A percentile compares a stretch with the other conserved stretches of the same genome.
These are phyloP conservation scores for Scedosporium apiospermum DNA, from an alignment of 2,329 filamentous ascomycete species.

Conservation along the genomic window DNA sequence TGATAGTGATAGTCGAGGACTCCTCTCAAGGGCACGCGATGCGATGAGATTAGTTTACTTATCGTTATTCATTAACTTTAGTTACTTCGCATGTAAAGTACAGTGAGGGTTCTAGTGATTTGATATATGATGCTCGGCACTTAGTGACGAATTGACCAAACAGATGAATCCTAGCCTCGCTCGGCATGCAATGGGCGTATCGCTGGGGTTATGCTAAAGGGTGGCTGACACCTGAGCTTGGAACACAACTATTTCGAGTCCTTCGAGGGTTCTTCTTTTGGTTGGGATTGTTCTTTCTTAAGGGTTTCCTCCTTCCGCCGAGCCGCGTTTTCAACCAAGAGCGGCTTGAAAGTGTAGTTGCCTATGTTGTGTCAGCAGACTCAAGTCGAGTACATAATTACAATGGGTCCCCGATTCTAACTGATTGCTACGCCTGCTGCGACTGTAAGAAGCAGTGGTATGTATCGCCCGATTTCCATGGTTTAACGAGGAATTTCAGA, in stretches of 20 bases:
- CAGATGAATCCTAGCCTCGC: too few species aligned
- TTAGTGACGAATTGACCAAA: too few species aligned
- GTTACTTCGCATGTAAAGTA: too few species aligned
- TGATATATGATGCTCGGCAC: too few species aligned
- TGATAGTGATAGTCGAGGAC: too few species aligned
- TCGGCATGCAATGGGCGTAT: too few species aligned
- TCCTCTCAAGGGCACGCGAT: too few species aligned
- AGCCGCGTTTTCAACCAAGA: background rate
- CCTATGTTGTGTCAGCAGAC: background rate
- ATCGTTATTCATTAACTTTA: too few species aligned
- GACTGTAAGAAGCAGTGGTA: slow-evolving; percentile 1
- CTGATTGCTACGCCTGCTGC: slow-evolving; percentile 3
- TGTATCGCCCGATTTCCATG: slow-evolving; percentile 4
- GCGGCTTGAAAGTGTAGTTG: slow-evolving; percentile 7
- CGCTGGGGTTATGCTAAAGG: background rate
- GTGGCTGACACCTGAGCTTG: too few species aligned
- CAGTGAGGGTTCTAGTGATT: too few species aligned
- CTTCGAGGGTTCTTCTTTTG: background rate
- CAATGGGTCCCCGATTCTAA: background rate
- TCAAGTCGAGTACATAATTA: background rate
- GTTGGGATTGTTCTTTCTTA: background rate
- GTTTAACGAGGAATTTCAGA: background rate
- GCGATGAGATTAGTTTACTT: too few species aligned
- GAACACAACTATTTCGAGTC: background rate
- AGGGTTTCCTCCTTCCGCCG: background rate